A percentile compares a stretch with the other conserved stretches of the same genome.
These are phyloP conservation scores for Cucurbita argyrosperma DNA, from an alignment of 306 rosid genomes.

Conservation along the genomic window DNA sequence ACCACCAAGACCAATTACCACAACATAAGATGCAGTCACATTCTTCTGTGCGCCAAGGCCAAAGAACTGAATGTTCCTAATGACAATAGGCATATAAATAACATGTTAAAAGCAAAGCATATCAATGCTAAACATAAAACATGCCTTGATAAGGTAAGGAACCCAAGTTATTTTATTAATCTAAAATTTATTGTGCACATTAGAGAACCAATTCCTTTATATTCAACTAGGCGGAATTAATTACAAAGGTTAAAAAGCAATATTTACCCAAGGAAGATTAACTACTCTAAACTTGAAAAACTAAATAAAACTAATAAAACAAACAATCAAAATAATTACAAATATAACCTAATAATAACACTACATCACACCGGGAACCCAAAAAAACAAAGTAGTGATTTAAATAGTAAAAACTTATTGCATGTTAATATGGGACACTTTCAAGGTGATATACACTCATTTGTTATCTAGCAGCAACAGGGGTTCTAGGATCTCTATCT, in stretches of 20 bases:
- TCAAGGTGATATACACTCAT: not conserved
- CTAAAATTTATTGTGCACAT: not conserved
- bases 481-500: not conserved
- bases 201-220: not conserved
- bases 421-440: not conserved
- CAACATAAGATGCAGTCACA: constrained; percentile 75
- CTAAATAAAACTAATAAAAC: not conserved
- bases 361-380: not conserved
- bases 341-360: not conserved
- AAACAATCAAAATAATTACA: not conserved
- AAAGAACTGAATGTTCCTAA: constrained; percentile 85
- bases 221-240: not conserved
- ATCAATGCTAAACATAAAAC: not conserved
- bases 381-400: not conserved
- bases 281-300: not conserved
- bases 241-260: not conserved
- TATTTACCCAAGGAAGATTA: not conserved
- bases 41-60: constrained; percentile 66
- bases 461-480: not conserved
- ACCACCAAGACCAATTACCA: constrained; percentile 97
- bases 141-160: not conserved
- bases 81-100: constrained; percentile 3
- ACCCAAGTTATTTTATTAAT: not conserved
- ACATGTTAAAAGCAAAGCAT: not conserved
- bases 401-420: not conserved